Percentiles rank a stretch among this genome's conserved stretches.
These are phyloP conservation scores for Luzula sylvatica DNA, from an alignment of 176 grass and related monocot species.

Conservation along the genomic window DNA sequence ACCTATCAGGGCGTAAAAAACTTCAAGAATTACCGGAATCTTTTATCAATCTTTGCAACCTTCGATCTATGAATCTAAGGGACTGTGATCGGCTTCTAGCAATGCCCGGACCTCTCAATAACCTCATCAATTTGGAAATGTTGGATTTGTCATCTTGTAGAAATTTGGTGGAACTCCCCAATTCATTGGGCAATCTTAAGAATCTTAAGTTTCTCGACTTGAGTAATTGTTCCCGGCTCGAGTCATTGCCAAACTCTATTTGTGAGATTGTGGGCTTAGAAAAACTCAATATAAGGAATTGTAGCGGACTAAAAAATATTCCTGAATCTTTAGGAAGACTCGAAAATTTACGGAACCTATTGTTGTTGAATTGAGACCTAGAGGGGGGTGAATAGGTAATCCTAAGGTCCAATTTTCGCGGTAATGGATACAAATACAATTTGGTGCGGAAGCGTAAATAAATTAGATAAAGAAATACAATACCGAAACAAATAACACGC, in stretches of 20 bases:
- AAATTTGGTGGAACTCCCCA: neutral
- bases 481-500: too few relatives aligned
- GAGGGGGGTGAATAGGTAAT: too few relatives aligned
- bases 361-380: too few relatives aligned
- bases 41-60: slow-evolving; percentile 7
- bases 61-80: slow-evolving; percentile 13
- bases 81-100: slow-evolving; percentile 11
- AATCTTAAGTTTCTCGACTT: slow-evolving; percentile 7
- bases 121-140: neutral
- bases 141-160: neutral
- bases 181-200: slow-evolving; percentile 1
- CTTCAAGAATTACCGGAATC: slow-evolving; percentile 13
- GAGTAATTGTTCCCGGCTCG: slow-evolving; percentile 1
- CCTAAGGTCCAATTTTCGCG: too few relatives aligned
- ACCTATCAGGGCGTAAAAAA: slow-evolving; percentile 3
- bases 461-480: too few relatives aligned
- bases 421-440: too few relatives aligned
- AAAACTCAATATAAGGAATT: neutral
- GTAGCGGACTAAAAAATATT: neutral
- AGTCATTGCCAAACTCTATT: slow-evolving; percentile 5
- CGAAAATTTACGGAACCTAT: neutral
- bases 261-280: slow-evolving; percentile 7
- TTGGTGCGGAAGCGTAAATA: too few relatives aligned
- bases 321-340: neutral
- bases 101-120: slow-evolving; percentile 8